Base-by-base conservation (phyloP, 2,329 filamentous ascomycete genomes). In the Orbilia quercus region DNA sequence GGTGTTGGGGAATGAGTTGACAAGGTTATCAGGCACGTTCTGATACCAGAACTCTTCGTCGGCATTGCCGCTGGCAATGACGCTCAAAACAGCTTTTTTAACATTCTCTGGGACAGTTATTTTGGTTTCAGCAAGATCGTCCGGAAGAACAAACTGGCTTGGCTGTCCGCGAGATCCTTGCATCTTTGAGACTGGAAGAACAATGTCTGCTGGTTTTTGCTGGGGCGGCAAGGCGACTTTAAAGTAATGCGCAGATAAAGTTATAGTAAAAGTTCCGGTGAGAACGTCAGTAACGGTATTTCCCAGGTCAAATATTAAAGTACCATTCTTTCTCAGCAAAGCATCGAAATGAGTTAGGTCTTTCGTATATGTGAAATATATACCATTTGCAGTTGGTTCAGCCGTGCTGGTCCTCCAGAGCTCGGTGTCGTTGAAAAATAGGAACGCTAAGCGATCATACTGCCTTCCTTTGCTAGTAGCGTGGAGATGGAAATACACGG, bases 21-120 rank as follows among this genome's bases (percentile, higher is more conserved):
- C 83, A 75, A 88, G 85, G 7, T 85, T 86, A 45, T 88, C 84
- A 1, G 90, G 85, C 0, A 92, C 88, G 78, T 94, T 94, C 66
- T 85, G 86, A 88, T 90, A 95, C 91, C 91, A 96, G 78, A 94
- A 94, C 79, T 96, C 91, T 81, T 95, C 91, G 14, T 84, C 81
- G 0, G 85, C 84, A 79, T 95, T 91, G 0, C 90, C 91, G 76
- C 88, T 91, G 14, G 91, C 90, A 7, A 89, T 87, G n/a, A 95
- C 84, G 0, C 90, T 88, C 63, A 94, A 86, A 7, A 92, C 85
- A 16, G 91, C 91, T 66, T 88, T 87, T 59, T 86, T 85, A 18
- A 84, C 84, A 77, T 91, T 89, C 54, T 81, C 83, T 1, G 91
- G 91, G 45, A 96, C 83, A n/a, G 76, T 81, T 44, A 92, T 80